Conservation (phyloP, 768 basidiomycete genomes). For the Collybia mongolica region DNA sequence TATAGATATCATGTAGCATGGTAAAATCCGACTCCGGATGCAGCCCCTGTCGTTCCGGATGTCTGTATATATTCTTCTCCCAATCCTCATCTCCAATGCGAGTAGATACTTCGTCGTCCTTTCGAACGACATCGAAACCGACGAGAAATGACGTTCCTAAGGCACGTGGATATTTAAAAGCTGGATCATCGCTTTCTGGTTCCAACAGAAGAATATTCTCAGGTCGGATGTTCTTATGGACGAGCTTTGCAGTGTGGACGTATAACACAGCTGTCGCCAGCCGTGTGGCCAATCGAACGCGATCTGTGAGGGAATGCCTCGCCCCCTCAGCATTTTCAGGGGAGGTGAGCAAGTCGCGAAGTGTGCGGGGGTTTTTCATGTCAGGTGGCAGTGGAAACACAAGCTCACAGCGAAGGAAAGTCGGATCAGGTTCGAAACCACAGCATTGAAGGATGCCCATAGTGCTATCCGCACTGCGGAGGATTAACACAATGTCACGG, state of each 20-base stretch:
- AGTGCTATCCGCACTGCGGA: background rate
- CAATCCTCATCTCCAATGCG: constrained; percentile 4
- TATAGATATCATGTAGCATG: constrained; percentile 8
- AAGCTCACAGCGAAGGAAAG: background rate
- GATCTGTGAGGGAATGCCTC: constrained; percentile 2
- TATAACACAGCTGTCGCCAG: constrained; percentile 4
- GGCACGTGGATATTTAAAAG: background rate
- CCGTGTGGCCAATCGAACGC: background rate
- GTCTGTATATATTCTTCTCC: constrained; percentile 7
- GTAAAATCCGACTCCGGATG: constrained; percentile 5
- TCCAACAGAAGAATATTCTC: constrained; percentile 5
- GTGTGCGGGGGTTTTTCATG: constrained; percentile 2
- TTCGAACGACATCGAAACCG: constrained; percentile 3
- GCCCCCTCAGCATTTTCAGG: constrained; percentile 3
- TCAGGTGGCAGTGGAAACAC: constrained; percentile 1
- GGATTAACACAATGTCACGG: constrained; percentile 3
- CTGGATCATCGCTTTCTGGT: background rate
- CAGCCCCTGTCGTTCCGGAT: constrained; percentile 4
- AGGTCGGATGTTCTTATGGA: constrained; percentile 6
- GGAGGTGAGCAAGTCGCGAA: constrained; percentile 5
- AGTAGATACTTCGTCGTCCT: constrained; percentile 3
- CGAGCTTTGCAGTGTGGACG: constrained; percentile 6
- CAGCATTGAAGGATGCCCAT: constrained; percentile 5
- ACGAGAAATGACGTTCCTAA: constrained; percentile 3
- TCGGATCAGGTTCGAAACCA: constrained; percentile 1